phyloP scores from a whole-genome alignment of 1,284 basidiomycete genomes.

The Cystobasidium slooffiae region DNA sequence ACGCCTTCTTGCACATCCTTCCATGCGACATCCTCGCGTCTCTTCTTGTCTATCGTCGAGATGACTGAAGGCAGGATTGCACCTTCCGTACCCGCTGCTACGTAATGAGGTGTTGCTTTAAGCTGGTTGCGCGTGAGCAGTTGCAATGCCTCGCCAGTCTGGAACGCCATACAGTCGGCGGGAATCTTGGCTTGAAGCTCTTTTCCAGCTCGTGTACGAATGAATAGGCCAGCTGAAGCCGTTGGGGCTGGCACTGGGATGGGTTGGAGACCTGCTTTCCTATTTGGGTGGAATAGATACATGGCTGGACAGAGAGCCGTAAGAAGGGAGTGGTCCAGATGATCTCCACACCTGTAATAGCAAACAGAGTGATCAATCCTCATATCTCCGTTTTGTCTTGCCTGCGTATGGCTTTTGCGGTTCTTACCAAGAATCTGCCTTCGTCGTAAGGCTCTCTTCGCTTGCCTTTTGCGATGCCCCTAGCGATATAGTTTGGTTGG shows the following conservation, averaged over 20 bases:
- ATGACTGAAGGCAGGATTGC: slow-evolving; percentile 13
- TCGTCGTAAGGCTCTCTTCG: not conserved
- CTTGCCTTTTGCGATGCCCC: not conserved
- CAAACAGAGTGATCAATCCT: not conserved
- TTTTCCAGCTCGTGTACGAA: slow-evolving; percentile 73
- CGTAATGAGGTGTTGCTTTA: slow-evolving; percentile 87
- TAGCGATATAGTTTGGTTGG: slow-evolving; percentile 7
- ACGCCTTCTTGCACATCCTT: slow-evolving; percentile 76
- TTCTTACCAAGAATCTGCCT: slow-evolving; percentile 53
- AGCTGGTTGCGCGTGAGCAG: slow-evolving; percentile 76
- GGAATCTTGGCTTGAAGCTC: slow-evolving; percentile 83
- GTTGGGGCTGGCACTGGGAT: slow-evolving; percentile 69
- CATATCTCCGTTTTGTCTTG: slow-evolving; percentile 53
- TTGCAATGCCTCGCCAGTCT: slow-evolving; percentile 89
- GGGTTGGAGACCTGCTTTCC: slow-evolving; percentile 53
- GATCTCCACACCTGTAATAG: slow-evolving; percentile 29
- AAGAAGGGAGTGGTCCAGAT: slow-evolving; percentile 77
- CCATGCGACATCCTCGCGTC: slow-evolving; percentile 58
- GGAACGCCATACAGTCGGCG: slow-evolving; percentile 78
- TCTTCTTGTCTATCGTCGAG: slow-evolving; percentile 48
- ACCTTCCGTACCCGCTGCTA: slow-evolving; percentile 60
- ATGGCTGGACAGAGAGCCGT: slow-evolving; percentile 85
- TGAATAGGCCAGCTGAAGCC: slow-evolving; percentile 79
- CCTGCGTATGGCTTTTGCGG: not conserved
- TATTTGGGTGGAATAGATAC: slow-evolving; percentile 65